Evolutionary conservation across 2,329 filamentous ascomycete genomes (phyloP), one percentile per base, ranked within the genome.

Genomic region (Drechslera avenae): DNA sequence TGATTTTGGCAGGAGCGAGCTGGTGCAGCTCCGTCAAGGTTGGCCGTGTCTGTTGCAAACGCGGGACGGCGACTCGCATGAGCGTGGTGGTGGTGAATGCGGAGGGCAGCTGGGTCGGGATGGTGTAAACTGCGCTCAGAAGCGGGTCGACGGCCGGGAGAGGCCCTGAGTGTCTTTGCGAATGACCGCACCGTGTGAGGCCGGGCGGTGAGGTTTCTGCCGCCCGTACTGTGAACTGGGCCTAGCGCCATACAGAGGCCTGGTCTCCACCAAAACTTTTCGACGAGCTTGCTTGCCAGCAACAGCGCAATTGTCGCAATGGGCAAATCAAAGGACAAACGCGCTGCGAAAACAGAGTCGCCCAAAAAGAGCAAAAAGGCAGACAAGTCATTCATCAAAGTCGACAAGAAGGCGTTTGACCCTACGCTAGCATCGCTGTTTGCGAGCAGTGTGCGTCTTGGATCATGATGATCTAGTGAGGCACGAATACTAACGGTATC

Each of bases 351-450:
- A 14, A 28, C 60, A 9, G 52, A 43, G n/a, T 32, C 48, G 31
- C 55, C 45, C 9, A 45, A 55, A 34, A 54, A 57, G 35, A 47
- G 48, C 18, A 40, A 44, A 31, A 60, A 55, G 36, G 18, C 62
- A 19, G 48, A 39, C 34, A 63, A 55, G 32, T 19, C 63, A n/a
- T 56, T 70, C 46, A 56, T 67, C 35, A 49, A 60, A 21, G 60
- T 64, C 47, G 46, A 65, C 55, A 68, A 73, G 19, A 72, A 71
- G 26, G 66, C 69, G 35, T 64, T 79, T 42, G 75, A 80, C 54
- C 73, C 76, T 14, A 64, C 63, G 31, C 59, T 81, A 26, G 74
- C 76, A n/a, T 79, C 76, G 44, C 68, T 81, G 39, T 81, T 81
- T 64, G 74, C 78, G 17, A 68, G 64, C 54, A 75, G 70, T 58